Evolutionary conservation across 176 grass and related monocot species (phyloP), one percentile per base, ranked within the genome.

Genomic region (Triticum monococcum): DNA sequence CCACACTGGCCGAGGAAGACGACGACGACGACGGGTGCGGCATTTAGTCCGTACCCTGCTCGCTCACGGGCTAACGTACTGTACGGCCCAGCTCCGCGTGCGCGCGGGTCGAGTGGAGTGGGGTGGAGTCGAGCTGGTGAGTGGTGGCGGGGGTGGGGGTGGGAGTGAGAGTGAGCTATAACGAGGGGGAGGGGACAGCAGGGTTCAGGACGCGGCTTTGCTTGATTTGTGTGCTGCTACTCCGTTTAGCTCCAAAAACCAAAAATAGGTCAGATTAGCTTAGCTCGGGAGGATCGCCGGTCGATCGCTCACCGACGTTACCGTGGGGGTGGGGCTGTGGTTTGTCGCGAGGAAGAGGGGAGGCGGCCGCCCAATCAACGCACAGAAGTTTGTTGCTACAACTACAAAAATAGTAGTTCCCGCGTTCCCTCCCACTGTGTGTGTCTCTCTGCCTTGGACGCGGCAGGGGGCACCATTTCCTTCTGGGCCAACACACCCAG

Each of bases 311-410:
- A 9, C n/a, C 7, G 75, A 10, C 11, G 25, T 22, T 75, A 18
- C 43, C 8, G 72, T 75, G 36, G 38, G 62, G 48, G 35, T 11
- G 60, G 18, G 57, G 14, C 23, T 8, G 24, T 14, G 24, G 45
- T 37, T 64, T 43, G 89, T 83, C 79, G 64, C 28, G 16, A 68
- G 8, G 63, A 4, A 32, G 17, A 80, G 38, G 23, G 4, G 61
- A 28, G 46, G 28, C 64, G 43, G 74, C 79, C 18, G 74, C 23
- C 80, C 79, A 90, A 90, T 87, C 89, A 57, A 7, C 18, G 40
- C 5, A 38, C 5, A 43, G 23, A 56, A 22, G 9, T 22, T 83
- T 22, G 54, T 9, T 59, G 20, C 54, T 59, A 20, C 18, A 22
- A 69, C 24, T n/a, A 16, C 8, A 10, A 1, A 75, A 26, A 75